Base-by-base conservation (phyloP, 352 stramenopile genomes). In the Phytophthora uliginosa region DNA sequence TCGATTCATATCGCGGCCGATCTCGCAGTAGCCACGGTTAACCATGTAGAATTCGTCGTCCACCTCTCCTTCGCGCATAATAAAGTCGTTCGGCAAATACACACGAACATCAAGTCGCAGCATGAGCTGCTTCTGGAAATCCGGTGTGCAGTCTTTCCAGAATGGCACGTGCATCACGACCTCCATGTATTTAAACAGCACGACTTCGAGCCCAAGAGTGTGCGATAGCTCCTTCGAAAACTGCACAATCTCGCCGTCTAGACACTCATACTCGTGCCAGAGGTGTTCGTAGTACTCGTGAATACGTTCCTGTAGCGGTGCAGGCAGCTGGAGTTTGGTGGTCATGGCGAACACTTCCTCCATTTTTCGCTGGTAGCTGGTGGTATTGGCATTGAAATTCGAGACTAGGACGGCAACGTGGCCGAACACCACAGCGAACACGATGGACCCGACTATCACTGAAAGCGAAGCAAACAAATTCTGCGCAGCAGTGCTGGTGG, bases 21-120 rank as follows among this genome's bases (percentile, higher is more conserved):
- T 62, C 56, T 92, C 79, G 47, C 86, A 92, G 13, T 79, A 69
- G 1, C 84, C 88, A 0, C 82, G 80, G 47, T 93, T 90, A 13
- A 95, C 78, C 67, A 93, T 91, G 73, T 86, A 95, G 65, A 89
- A 90, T 24, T 93, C 78, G 26, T 80, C 75, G 42, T 79, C 83
- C 0, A 91, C 78, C 51, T 94, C 85, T 3, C 78, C 85, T 36
- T 82, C 71, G 9, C 84, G 74, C 33, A 92, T 84, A 40, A 95
- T 84, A 42, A 84, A 95, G 61, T 94, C 85, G 66, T 95, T 88
- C 3, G 86, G 85, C 12, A 94, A 65, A 63, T 93, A 95, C 15
- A 95, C 75, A 42, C 83, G 81, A 12, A 90, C 83, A 26, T 84
- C 73, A 12, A 95, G 60, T 17, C 70, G 66, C 28, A 89, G 31